These are phyloP conservation scores for Apophysomyces trapeziformis DNA, from an alignment of 371 early-diverging fungal genomes.

Conservation along the genomic window DNA sequence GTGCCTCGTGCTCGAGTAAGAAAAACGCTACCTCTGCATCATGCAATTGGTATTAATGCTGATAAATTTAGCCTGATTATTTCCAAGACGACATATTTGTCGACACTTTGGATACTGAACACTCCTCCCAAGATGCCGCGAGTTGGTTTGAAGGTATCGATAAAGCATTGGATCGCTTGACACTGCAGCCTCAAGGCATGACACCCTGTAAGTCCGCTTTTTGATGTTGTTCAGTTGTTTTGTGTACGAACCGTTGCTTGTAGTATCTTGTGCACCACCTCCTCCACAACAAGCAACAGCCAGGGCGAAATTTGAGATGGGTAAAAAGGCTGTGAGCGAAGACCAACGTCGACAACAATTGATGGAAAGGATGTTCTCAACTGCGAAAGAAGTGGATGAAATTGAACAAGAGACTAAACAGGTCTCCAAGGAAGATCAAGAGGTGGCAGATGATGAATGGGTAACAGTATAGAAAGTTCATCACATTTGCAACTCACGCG, in stretches of 20 bases:
- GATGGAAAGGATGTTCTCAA: slow-evolving; percentile 62
- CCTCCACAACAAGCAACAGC: slow-evolving; percentile 39
- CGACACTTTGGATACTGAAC: slow-evolving; percentile 61
- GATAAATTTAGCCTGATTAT: slow-evolving; percentile 60
- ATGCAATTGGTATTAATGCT: no score
- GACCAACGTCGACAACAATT: slow-evolving; percentile 49
- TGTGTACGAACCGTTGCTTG: background rate
- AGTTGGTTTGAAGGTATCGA: slow-evolving; percentile 63
- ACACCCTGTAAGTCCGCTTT: slow-evolving; percentile 46
- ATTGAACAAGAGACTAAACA: slow-evolving; percentile 40
- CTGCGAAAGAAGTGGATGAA: slow-evolving; percentile 51
- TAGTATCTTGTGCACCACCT: slow-evolving; percentile 54
- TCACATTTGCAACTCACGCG: background rate
- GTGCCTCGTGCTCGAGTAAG: slow-evolving; percentile 74
- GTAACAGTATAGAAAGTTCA: slow-evolving; percentile 13
- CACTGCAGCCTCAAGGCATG: slow-evolving; percentile 67
- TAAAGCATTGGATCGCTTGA: slow-evolving; percentile 31
- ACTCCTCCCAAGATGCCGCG: slow-evolving; percentile 50
- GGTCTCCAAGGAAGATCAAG: slow-evolving; percentile 30
- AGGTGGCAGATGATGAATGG: slow-evolving; percentile 61
- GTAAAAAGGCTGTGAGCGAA: slow-evolving; percentile 39
- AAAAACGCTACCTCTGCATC: background rate
- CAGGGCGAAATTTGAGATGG: slow-evolving; percentile 47
- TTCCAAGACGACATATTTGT: slow-evolving; percentile 90
- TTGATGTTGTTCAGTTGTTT: background rate